A percentile compares a stretch with the other conserved stretches of the same genome.
These are phyloP conservation scores for Solanum infundibuliforme DNA, from an alignment of 257 asterid genomes.

Conservation along the genomic window DNA sequence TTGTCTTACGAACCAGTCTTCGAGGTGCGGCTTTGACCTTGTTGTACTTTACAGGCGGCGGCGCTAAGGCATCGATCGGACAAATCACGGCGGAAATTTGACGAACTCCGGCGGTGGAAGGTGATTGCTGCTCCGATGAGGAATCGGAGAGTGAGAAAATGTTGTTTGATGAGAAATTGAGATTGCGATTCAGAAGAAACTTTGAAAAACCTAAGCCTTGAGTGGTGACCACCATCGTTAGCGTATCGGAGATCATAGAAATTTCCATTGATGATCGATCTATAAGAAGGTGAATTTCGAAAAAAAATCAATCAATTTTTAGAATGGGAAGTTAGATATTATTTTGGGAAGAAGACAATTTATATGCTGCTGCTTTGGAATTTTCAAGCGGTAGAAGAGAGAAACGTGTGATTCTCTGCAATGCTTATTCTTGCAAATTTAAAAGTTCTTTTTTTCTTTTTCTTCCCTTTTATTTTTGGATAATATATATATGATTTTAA, in stretches of 20 bases:
- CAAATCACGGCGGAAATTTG: conserved; percentile 34
- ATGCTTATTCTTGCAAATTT: not conserved
- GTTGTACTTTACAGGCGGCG: conserved; percentile 24
- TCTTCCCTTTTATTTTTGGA: not conserved
- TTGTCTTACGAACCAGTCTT: conserved; percentile 28
- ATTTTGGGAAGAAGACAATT: not conserved
- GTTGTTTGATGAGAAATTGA: not conserved
- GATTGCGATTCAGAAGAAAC: conserved; percentile 24
- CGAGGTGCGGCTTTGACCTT: conserved; percentile 37
- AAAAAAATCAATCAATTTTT: conserved; percentile 2
- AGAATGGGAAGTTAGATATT: conserved; percentile 8
- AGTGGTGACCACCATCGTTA: conserved; percentile 36
- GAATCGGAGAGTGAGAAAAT: conserved; percentile 27
- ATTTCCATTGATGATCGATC: conserved; percentile 43
- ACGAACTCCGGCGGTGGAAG: conserved; percentile 5
- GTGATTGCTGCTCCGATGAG: conserved; percentile 28
- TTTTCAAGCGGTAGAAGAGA: not conserved
- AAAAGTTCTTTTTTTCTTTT: not conserved
- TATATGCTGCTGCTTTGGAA: not conserved
- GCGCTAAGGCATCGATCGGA: conserved; percentile 18
- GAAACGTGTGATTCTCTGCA: not conserved
- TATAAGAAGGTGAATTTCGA: not conserved
- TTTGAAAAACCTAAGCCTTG: conserved; percentile 42
- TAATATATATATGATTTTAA: no score
- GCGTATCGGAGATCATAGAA: conserved; percentile 40